Conservation (phyloP, 164 flowering plant genomes). For the Piper betle region DNA sequence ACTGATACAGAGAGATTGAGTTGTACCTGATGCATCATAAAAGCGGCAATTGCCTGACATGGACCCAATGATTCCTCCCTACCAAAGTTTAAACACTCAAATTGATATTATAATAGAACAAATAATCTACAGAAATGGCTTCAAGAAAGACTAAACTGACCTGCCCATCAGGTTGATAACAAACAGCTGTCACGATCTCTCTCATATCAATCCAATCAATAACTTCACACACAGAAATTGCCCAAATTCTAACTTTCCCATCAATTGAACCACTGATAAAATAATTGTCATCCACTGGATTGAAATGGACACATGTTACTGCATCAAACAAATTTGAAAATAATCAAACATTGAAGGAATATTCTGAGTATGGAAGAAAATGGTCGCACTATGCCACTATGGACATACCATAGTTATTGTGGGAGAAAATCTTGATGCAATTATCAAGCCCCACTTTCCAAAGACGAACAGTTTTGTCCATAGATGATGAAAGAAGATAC, state of each 20-base stretch:
- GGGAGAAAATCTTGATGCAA: slow-evolving; percentile 57
- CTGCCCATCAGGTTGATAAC: slow-evolving; percentile 81
- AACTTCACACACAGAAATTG: slow-evolving; percentile 48
- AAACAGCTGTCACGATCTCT: slow-evolving; percentile 75
- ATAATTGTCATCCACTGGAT: slow-evolving; percentile 71
- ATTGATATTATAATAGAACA: slow-evolving; percentile 1
- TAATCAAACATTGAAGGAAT: not conserved
- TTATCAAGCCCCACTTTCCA: slow-evolving; percentile 66
- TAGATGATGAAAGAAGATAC: slow-evolving; percentile 77
- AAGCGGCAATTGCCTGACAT: slow-evolving; percentile 60
- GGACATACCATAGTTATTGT: slow-evolving; percentile 66
- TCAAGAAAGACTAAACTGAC: slow-evolving; percentile 23
- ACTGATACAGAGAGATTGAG: not conserved
- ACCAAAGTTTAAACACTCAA: slow-evolving; percentile 11
- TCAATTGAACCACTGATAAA: slow-evolving; percentile 94
- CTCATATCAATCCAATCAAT: slow-evolving; percentile 70
- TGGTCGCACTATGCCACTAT: not conserved
- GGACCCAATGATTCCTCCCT: slow-evolving; percentile 78
- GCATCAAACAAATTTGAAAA: slow-evolving; percentile 17
- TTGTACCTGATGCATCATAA: slow-evolving; percentile 50
- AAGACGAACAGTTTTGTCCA: slow-evolving; percentile 76
- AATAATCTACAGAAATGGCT: not conserved
- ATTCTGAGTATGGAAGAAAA: not conserved
- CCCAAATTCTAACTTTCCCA: slow-evolving; percentile 91
- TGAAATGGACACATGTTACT: slow-evolving; percentile 85